phyloP scores from a whole-genome alignment of 176 grass and related monocot species.

The Aegilops umbellulata region DNA sequence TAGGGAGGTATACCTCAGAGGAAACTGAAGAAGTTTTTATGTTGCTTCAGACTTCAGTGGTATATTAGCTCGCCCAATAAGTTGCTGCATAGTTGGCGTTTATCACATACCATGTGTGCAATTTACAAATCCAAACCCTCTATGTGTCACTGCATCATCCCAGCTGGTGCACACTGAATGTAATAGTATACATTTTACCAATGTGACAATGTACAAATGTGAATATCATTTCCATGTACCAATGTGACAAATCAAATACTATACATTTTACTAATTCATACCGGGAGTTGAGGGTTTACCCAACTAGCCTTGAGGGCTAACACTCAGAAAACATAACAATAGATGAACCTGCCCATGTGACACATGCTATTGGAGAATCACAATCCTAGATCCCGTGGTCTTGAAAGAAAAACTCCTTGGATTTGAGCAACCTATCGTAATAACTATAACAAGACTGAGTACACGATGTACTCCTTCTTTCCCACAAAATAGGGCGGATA shows the following conservation, averaged over 20 bases:
- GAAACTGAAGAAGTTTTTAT: neutral
- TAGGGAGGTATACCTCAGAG: neutral
- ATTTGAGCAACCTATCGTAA: too few species aligned
- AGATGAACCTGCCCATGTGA: too few species aligned
- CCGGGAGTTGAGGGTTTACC: neutral
- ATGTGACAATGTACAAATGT: neutral
- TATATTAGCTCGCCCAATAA: neutral
- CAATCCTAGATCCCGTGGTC: too few species aligned
- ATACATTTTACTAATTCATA: neutral
- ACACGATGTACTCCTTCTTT: too few species aligned
- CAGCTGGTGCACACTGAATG: neutral
- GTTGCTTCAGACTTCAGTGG: neutral
- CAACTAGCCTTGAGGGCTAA: too few species aligned
- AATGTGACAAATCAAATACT: neutral
- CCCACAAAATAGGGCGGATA: too few species aligned
- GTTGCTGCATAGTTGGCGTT: neutral
- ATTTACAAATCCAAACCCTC: neutral
- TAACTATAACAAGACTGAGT: too few species aligned
- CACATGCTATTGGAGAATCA: too few species aligned
- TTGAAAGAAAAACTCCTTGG: too few species aligned
- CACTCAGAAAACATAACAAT: too few species aligned
- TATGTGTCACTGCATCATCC: neutral
- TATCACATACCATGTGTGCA: neutral
- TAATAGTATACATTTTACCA: neutral
- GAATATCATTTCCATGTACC: neutral